Conservation (phyloP, 225 moss, liverwort and hornwort genomes). For the Ulota crispa region DNA sequence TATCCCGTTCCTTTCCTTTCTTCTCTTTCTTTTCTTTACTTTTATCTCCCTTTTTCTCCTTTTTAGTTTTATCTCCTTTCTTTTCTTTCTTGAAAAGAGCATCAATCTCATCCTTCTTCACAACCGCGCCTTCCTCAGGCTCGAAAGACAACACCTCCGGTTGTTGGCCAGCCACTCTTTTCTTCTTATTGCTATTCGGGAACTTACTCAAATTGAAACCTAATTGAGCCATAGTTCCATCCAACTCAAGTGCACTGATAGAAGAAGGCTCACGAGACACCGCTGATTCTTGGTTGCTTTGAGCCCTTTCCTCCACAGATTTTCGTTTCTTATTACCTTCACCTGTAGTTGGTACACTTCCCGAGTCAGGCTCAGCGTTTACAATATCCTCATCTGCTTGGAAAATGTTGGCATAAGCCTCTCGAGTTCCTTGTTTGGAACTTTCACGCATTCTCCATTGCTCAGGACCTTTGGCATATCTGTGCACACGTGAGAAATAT, state of each 20-base stretch:
- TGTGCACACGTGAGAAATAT: conserved; percentile 29
- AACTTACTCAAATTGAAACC: conserved; percentile 53
- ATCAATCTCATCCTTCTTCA: conserved; percentile 60
- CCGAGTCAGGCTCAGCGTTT: conserved; percentile 11
- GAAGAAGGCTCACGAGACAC: conserved; percentile 23
- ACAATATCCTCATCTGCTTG: conserved; percentile 31
- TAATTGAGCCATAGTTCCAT: conserved; percentile 57
- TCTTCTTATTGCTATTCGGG: conserved; percentile 42
- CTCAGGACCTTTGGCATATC: conserved; percentile 83
- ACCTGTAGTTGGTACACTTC: conserved; percentile 17
- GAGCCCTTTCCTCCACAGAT: conserved; percentile 20
- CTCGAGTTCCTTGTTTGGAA: conserved; percentile 72
- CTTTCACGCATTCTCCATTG: conserved; percentile 88
- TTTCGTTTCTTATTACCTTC: conserved; percentile 50
- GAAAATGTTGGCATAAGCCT: conserved; percentile 59
- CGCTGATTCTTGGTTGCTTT: not conserved
- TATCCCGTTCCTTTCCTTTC: conserved; percentile 31
- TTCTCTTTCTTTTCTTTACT: conserved; percentile 38
- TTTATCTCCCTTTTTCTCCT: conserved; percentile 23
- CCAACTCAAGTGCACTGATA: conserved; percentile 49
- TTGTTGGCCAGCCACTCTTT: conserved; percentile 27
- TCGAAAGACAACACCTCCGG: conserved; percentile 31
- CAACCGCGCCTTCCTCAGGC: conserved; percentile 40
- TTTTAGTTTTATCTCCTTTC: conserved; percentile 20
- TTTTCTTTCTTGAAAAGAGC: conserved; percentile 54